Base-by-base conservation (phyloP, 2,329 filamentous ascomycete species). In the Pyricularia pennisetigena region DNA sequence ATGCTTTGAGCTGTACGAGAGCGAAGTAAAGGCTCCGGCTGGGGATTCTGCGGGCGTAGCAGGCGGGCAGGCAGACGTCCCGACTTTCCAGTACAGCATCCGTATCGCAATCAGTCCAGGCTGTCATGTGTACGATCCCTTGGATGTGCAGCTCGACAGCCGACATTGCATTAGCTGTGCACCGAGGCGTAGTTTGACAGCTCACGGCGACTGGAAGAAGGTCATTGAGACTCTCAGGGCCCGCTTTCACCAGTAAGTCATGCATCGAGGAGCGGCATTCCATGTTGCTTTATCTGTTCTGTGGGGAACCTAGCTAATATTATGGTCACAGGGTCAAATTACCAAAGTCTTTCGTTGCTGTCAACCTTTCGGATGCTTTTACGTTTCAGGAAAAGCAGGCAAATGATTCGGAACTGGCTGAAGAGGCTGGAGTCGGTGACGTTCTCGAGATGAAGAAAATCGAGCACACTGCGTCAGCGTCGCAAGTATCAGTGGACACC, bases 1-100 rank as follows among this genome's bases (percentile, higher is more conserved):
- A 76, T 97, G 93, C 78, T 99, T 99, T 73, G 95, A 99, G 81
- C 84, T 99, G 30, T 99, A 99, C 79, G 95, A 99, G 78, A 94
- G 93, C 20, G 92, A 95, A 78, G 94, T 93, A 71, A 88, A 87
- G 74, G 30, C 66, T 7, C 28, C 30, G 20, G 59, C 59, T 20
- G 57, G 30, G 20, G 20, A 14, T 4, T 30, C 61, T 29, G 16
- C 30, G 12, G 54, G 64, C 41, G 32, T 26, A 20, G 67, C 66
- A 69, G 69, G 94, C 4, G 64, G 64, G 93, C 72, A 88, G 86
- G 74, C 77, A 79, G 26, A 74, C 79, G 10, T 73, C 76, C 89
- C 90, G 67, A 89, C 88, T 2, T 97, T 94, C 79, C 92, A 93
- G 68, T 99, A 99, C 79, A 95, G 90, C 75, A 99, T 99, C 76